Base-by-base conservation (phyloP, 306 rosid genomes). In the Pyrus bretschneideri region DNA sequence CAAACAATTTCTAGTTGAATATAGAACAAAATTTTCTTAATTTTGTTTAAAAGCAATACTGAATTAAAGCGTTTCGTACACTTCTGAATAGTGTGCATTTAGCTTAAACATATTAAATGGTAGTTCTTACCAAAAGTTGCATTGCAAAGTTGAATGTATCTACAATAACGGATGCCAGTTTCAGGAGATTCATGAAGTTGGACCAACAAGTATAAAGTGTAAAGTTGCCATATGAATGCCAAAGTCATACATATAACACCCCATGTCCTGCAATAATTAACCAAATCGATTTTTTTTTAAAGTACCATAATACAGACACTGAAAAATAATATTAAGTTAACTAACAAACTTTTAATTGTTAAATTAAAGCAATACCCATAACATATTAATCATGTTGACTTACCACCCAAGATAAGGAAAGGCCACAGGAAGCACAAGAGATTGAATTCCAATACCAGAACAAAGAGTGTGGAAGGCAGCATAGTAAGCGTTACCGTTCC, bases 381-480 rank as follows among this genome's bases (percentile, higher is more conserved):
- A 35, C 27, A 35, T 10, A 66, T 66, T 29, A 54, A 71, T 9
- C 62, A n/a, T 21, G 17, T 4, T 30, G 2, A 71, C 76, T 75
- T 82, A 86, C 89, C 89, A 86, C 11, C 89, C 89, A 4, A 86
- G 83, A 46, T 78, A 64, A 35, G 80, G 81, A 81, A 86, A 83
- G 78, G 89, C 87, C 21, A 86, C 83, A 4, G 89, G 89, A 72
- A 86, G 82, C 4, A 86, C 64, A 23, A 86, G 85, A 21, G 87
- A 87, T 76, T 86, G 89, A 72, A 86, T 75, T 62, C 89, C 89
- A 46, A 86, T 83, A 5, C 89, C 89, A n/a, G 89, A 86, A 58
- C 89, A 86, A 0, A 86, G 80, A 27, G 83, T 81, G 62, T 86
- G 87, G 73, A 86, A 86, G 17, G 89, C 85, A 18, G 89, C 89